Base-by-base conservation (phyloP, 2,329 filamentous ascomycete species). In the Cercospora sojina region DNA sequence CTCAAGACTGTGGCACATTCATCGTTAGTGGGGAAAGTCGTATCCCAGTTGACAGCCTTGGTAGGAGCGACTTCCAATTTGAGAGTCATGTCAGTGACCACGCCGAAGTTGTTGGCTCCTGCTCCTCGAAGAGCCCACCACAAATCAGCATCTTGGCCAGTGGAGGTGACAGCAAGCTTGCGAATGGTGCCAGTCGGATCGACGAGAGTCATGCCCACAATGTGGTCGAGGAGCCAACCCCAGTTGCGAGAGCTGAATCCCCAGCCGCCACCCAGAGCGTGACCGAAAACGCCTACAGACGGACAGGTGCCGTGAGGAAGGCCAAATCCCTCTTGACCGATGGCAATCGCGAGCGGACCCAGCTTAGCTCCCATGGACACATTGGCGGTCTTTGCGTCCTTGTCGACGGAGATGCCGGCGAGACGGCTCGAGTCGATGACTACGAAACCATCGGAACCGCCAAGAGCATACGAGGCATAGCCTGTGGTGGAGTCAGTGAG, bases 61-160 rank as follows among this genome's bases (percentile, higher is more conserved):
- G 23, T 13, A 2, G 69, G 69, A 16, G 66, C 67, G 20, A 64
- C 59, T 27, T 41, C 35, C 8, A 69, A 38, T 3, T 38, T 27
- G 16, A 70, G 64, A 2, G 64, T 65, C 25, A 67, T 41, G 41
- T 31, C 38, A 3, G 67, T 67, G 3, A 70, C 64, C 3, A 67
- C 64, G 9, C 69, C 69, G 43, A 70, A 69, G 18, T 70, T 69
- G 58, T 69, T 70, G 6, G 69, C 62, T 7, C 69, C 66, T 27
- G 69, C 64, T 18, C 69, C 69, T 5, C 69, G 59, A 38, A 67
- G 51, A n/a, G 59, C 66, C 64, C 66, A 70, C 69, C 69, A 70
- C 9, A 70, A n/a, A 9, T 69, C 69, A 13, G 7, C 41, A 60
- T 70, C 64, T 10, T 32, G 16, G 18, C 59, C 62, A 8, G 13